Evolutionary conservation across 345 rosid genomes (phyloP), one percentile per base, ranked within the genome.

Genomic region (Aquilaria sinensis): DNA sequence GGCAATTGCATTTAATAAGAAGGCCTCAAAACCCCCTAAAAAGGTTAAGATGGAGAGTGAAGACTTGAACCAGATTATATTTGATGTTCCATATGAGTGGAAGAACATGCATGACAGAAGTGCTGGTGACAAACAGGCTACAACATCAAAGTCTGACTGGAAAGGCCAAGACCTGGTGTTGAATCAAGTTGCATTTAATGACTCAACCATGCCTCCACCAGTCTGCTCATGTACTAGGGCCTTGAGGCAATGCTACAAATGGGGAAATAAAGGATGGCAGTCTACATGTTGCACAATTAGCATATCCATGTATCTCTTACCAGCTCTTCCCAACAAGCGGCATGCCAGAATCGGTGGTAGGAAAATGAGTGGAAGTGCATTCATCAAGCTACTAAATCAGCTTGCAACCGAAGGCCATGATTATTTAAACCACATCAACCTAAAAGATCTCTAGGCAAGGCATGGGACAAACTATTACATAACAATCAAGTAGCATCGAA

Each of bases 251-350:
- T 94, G 99, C 85, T 94, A 94, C 75, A 94, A 94, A 75, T 94
- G 99, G 99, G 99, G 99, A 4, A 94, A 78, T 51, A 97, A 97
- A 32, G 99, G 99, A 9, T 94, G 99, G 99, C 99, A 94, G 61
- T 94, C 99, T 52, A 83, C 99, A 1, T 94, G 99, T 61, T 94
- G 99, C 93, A 94, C 99, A 4, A 94, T 92, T 56, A 76, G 87
- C 29, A 57, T 94, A 54, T 94, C 99, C 10, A 74, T 88, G 87
- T 72, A 90, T 62, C 99, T 97, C 0, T 77, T 94, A 33, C 99
- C 99, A 0, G 81, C 95, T 0, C 78, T 87, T 60, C 97, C 97
- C 34, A 90, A 94, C 75, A 94, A 94, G 65, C 78, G 88, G 37
- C 99, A 94, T 56, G 96, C 96, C 13, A 79, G 99, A 23, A 81